Percentiles rank a stretch among this genome's conserved stretches.
These are phyloP conservation scores for Lactarius akahatsu DNA, from an alignment of 768 basidiomycete species.

Conservation along the genomic window DNA sequence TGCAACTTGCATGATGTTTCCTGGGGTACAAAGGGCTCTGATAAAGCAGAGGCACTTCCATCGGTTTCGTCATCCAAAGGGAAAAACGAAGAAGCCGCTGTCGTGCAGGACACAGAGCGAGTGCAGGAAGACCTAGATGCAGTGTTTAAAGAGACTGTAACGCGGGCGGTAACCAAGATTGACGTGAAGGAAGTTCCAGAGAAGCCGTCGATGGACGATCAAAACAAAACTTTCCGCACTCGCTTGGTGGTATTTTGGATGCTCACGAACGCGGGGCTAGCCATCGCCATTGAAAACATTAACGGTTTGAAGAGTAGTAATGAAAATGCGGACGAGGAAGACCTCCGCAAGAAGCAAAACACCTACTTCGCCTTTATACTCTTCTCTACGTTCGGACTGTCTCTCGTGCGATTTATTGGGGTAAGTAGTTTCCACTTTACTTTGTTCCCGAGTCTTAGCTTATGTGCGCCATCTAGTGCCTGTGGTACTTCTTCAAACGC, in stretches of 20 bases:
- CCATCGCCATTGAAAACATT: slow-evolving; percentile 73
- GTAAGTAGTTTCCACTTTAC: slow-evolving; percentile 45
- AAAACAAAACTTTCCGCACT: slow-evolving; percentile 91
- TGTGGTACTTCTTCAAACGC: slow-evolving; percentile 80
- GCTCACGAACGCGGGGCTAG: slow-evolving; percentile 65
- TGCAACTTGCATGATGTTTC: slow-evolving; percentile 94
- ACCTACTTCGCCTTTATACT: slow-evolving; percentile 76
- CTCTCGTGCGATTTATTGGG: slow-evolving; percentile 71
- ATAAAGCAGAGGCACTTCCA: slow-evolving; percentile 90
- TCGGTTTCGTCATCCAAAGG: slow-evolving; percentile 83
- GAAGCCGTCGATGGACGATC: slow-evolving; percentile 83
- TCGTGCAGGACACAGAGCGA: slow-evolving; percentile 83
- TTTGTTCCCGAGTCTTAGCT: slow-evolving; percentile 6
- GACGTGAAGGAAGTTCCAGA: slow-evolving; percentile 63
- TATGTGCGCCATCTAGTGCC: slow-evolving; percentile 48
- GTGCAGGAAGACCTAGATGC: slow-evolving; percentile 88
- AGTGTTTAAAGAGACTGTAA: slow-evolving; percentile 89
- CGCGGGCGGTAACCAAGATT: slow-evolving; percentile 77
- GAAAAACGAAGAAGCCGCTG: slow-evolving; percentile 67
- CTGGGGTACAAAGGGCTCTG: slow-evolving; percentile 95
- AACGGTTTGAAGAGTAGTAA: slow-evolving; percentile 54
- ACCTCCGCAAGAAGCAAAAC: slow-evolving; percentile 47
- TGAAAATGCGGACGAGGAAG: slow-evolving; percentile 41
- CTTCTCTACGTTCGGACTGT: slow-evolving; percentile 74
- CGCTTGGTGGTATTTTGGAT: slow-evolving; percentile 84